Conservation (phyloP, 768 basidiomycete species). For the Mycena galopus region DNA sequence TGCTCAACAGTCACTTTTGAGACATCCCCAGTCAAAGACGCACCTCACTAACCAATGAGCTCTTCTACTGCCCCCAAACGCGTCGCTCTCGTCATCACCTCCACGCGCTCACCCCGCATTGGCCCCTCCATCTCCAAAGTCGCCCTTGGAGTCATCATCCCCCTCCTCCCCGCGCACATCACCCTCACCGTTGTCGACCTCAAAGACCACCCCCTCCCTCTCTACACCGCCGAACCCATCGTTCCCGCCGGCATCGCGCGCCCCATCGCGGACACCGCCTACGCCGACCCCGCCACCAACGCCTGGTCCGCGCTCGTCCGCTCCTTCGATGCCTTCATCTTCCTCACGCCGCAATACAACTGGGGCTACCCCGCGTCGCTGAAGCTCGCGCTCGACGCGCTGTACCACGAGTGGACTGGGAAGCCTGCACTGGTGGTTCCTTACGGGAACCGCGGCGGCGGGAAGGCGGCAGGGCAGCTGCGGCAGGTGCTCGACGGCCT, state of each 20-base stretch:
- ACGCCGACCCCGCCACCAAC: conserved; percentile 44
- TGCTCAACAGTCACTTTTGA: too few relatives aligned
- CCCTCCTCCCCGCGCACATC: conserved; percentile 37
- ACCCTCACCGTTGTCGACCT: conserved; percentile 42
- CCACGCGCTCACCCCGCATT: conserved; percentile 16
- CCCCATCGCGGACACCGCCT: conserved; percentile 34
- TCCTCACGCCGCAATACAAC: conserved; percentile 58
- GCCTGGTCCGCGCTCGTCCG: conserved; percentile 48
- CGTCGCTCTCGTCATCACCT: conserved; percentile 23
- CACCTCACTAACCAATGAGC: too few relatives aligned
- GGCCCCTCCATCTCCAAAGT: conserved; percentile 19
- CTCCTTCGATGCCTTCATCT: conserved; percentile 47
- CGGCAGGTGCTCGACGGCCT: conserved; percentile 42
- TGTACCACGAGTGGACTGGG: conserved; percentile 53
- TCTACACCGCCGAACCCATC: conserved; percentile 39
- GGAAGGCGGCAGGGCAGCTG: conserved; percentile 44
- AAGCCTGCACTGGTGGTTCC: conserved; percentile 51
- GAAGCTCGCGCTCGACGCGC: conserved; percentile 56
- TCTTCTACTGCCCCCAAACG: background rate
- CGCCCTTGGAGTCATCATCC: conserved; percentile 11
- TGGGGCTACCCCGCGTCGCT: conserved; percentile 53
- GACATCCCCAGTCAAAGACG: too few relatives aligned
- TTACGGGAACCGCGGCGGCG: conserved; percentile 51
- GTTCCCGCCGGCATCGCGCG: conserved; percentile 44
- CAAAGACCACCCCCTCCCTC: conserved; percentile 43